Percentiles rank a stretch among this genome's conserved stretches.
These are phyloP conservation scores for Wallacemonas sp. DNA, from an alignment of 208 protist genomes.

Conservation along the genomic window DNA sequence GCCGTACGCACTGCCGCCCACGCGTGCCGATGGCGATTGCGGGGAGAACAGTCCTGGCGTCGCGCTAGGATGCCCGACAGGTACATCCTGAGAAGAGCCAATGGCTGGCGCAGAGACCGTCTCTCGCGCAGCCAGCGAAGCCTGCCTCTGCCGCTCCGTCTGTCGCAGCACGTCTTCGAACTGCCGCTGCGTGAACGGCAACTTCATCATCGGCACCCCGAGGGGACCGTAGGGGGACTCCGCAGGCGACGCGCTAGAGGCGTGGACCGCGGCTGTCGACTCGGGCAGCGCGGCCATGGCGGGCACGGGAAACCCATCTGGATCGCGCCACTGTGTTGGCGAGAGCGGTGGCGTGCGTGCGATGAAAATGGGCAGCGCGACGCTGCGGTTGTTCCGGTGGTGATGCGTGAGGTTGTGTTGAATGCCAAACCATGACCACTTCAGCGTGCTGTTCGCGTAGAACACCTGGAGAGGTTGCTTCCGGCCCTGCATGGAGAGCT, in stretches of 20 bases:
- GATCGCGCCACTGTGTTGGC: slow-evolving; percentile 8
- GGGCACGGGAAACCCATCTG: background rate
- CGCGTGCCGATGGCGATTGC: too few relatives aligned
- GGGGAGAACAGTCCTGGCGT: too few relatives aligned
- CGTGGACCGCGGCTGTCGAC: too few relatives aligned
- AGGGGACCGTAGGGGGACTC: background rate
- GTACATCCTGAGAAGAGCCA: too few relatives aligned
- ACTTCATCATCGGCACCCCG: background rate
- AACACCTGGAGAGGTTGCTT: slow-evolving; percentile 22
- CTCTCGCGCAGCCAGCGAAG: background rate
- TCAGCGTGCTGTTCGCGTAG: slow-evolving; percentile 19
- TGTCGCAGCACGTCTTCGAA: slow-evolving; percentile 3
- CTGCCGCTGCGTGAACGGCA: background rate
- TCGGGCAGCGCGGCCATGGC: background rate
- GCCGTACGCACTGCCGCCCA: too few relatives aligned
- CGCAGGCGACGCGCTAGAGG: background rate
- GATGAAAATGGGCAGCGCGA: slow-evolving; percentile 10
- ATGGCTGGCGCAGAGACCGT: background rate
- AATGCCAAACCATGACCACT: slow-evolving; percentile 23
- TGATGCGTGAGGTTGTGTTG: slow-evolving; percentile 15
- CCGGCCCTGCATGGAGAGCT: slow-evolving; percentile 8
- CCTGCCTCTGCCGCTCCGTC: background rate
- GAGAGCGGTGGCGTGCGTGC: slow-evolving; percentile 16
- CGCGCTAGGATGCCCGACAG: too few relatives aligned
- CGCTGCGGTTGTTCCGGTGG: slow-evolving; percentile 9